Evolutionary conservation across 176 grass and related monocot species (phyloP).

Genomic region (Raddia distichophylla): DNA sequence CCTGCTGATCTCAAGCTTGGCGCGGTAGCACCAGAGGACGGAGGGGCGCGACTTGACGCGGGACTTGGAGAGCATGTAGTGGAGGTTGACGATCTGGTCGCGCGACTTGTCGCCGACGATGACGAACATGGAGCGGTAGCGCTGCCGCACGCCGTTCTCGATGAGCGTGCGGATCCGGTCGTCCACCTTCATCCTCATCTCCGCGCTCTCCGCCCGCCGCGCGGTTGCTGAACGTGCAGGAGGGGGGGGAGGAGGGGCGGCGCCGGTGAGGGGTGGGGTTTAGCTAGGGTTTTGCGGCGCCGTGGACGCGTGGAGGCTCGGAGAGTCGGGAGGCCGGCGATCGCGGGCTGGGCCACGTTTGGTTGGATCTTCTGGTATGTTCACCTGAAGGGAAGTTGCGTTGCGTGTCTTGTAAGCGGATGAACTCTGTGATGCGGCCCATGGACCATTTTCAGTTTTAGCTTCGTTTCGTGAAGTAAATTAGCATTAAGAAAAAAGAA

Average conservation of each 20-base stretch:
- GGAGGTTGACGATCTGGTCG: conserved; percentile 87
- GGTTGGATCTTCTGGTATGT: too few relatives aligned
- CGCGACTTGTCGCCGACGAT: conserved; percentile 96
- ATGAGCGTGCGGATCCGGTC: conserved; percentile 88
- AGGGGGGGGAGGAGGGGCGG: not conserved
- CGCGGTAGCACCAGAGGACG: conserved; percentile 93
- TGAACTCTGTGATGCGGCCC: too few relatives aligned
- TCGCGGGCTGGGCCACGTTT: too few relatives aligned
- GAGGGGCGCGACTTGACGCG: conserved; percentile 71
- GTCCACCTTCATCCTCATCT: conserved; percentile 98
- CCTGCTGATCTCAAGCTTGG: conserved; percentile 96
- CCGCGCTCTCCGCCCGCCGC: not conserved
- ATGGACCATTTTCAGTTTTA: too few relatives aligned
- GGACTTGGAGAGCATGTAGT: conserved; percentile 90
- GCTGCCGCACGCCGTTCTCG: conserved; percentile 76
- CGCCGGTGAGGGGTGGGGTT: not conserved
- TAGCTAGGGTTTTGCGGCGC: conserved; percentile 46
- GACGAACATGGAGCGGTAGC: conserved; percentile 89
- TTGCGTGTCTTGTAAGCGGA: too few relatives aligned
- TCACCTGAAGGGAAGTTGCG: too few relatives aligned
- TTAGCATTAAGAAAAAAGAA: too few relatives aligned
- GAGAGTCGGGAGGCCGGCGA: not conserved
- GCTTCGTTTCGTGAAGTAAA: too few relatives aligned
- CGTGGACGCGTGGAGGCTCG: not conserved
- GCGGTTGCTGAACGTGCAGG: too few relatives aligned